These are phyloP conservation scores for Helichrysum umbraculigerum DNA, from an alignment of 129 eudicot species.

Conservation along the genomic window DNA sequence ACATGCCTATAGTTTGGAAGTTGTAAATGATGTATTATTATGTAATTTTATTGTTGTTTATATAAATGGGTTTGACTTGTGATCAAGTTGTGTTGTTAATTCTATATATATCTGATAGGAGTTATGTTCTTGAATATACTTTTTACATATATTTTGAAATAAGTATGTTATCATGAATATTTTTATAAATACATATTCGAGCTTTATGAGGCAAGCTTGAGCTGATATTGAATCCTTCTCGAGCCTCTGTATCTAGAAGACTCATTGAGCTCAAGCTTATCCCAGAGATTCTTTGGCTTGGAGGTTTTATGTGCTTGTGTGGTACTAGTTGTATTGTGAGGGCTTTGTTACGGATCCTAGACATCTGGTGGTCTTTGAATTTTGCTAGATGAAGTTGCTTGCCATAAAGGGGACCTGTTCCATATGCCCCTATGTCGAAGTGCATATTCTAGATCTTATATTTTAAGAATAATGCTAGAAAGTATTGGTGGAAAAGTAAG, in stretches of 20 bases:
- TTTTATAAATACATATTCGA: too few species aligned
- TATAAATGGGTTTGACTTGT: too few species aligned
- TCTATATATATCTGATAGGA: neutral
- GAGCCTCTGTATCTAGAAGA: neutral
- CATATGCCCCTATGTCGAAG: neutral
- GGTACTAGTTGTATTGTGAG: neutral
- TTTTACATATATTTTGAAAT: too few species aligned
- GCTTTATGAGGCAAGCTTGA: too few species aligned
- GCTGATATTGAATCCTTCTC: too few species aligned
- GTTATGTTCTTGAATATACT: too few species aligned
- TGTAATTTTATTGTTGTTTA: neutral
- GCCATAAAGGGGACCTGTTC: neutral
- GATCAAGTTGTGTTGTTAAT: neutral
- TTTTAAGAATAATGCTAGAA: neutral
- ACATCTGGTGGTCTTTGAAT: neutral
- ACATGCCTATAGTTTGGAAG: neutral
- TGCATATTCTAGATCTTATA: neutral
- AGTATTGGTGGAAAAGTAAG: neutral
- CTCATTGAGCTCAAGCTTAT: slow-evolving; percentile 37
- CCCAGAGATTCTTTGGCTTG: neutral
- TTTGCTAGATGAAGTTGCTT: neutral
- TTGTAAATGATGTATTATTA: neutral
- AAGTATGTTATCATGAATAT: too few species aligned
- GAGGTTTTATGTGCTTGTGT: neutral
- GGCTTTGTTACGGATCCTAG: neutral